Evolutionary conservation across 768 basidiomycete genomes (phyloP), one percentile per base, ranked within the genome.

Genomic region (Ephemerocybe angulata): DNA sequence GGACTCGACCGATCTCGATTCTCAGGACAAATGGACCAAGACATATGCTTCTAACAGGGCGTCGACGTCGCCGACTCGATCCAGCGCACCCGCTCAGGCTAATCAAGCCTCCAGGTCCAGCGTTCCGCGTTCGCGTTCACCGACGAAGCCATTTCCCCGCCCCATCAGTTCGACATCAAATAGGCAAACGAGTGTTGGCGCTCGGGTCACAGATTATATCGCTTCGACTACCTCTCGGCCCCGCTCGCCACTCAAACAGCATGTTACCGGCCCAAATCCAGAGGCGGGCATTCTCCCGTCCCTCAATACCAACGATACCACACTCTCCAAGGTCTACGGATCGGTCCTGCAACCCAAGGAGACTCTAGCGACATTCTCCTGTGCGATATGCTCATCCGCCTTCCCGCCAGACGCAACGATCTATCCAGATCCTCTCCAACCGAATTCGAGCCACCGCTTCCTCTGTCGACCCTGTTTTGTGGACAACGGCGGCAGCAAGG

Each of bases 351-450:
- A 92, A 63, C 83, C 88, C 22, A 85, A 85, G 60, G 88, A 88
- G 63, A 79, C 86, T 5, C 76, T 92, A n/a, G 67, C 78, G 8
- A 79, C 84, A 25, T 85, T 86, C 62, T 80, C 82, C 3, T 93
- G 91, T 65, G 80, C 79, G 30, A 65, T 83, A 12, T 93, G 91
- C 65, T 71, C 74, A 15, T 67, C 76, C 0, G 72, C 76, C 10
- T 93, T 93, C 63, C 80, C 84, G 31, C 90, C 90, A 2, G 90
- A 93, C 66, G 82, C 87, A 21, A 93, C 91, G 28, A 90, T 93
- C 56, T 93, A 90, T 63, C 91, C 91, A 1, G 86, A 91, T 62
- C 87, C 86, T 35, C 66, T 67, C 51, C 61, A 64, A 53, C 65
- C 64, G 46, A 63, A 60, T n/a, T 57, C 69, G 4, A 64, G 62